Base-by-base conservation (phyloP, 257 asterid species). In the Euphrasia confusa region DNA sequence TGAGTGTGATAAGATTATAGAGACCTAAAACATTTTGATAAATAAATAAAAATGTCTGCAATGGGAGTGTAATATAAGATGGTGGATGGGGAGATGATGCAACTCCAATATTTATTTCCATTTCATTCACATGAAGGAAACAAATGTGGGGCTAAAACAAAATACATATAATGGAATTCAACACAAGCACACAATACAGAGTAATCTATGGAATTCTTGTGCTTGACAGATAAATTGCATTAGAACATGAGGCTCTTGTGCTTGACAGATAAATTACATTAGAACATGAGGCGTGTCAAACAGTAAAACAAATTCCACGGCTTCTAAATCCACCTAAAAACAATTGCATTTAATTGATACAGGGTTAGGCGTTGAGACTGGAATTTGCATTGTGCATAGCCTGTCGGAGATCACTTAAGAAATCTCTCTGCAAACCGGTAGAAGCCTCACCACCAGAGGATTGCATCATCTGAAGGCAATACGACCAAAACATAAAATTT, bases 391-490 rank as follows among this genome's bases (percentile, higher is more conserved):
- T 78, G 68, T 65, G 77, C 84, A 86, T 81, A 12, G 95, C 95
- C 71, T 79, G 70, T 60, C 74, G 80, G 68, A 92, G 90, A 70
- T 92, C 92, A 40, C 77, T 79, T 67, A 77, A 69, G 83, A 92
- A 88, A 79, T 92, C 97, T 75, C 81, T 79, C 78, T 83, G 87
- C 78, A 60, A 45, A 58, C 85, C 84, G 30, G 75, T 64, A 68
- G 91, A 68, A 33, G 81, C 75, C 52, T 78, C 85, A 32, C 79
- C 85, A 32, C 76, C 82, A 18, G 81, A 28, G 64, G 70, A 79
- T 54, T 82, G 80, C 62, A 84, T 74, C 74, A 82, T 65, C 94
- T 80, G 84, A 54, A 75, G 35, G 64, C 65, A 60, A 66, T 21
- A 21, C 40, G 65, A 67, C 28, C 37, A 18, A 64, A 62, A 50